Evolutionary conservation across 148 eudicot genomes (phyloP), one percentile per base, ranked within the genome.

Genomic region (Pharnaceum exiguum): DNA sequence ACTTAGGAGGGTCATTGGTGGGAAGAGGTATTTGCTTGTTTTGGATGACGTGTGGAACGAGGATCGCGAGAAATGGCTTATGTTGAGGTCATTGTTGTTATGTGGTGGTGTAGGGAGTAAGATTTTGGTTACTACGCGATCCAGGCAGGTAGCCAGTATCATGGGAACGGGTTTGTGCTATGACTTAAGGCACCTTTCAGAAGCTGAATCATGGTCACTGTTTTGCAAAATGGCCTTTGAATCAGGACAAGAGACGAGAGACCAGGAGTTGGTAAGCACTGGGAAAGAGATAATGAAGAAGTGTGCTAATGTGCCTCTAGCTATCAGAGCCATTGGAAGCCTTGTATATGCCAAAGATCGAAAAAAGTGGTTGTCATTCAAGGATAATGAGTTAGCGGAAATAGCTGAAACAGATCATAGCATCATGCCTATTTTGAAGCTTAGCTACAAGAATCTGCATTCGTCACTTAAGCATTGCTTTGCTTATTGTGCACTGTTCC

Each of bases 401-500:
- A 31, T 60, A 43, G 0, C 11, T 40, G 62, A 43, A 27, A 13
- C 17, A 23, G 54, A 24, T 31, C 31, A 32, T n/a, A 22, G 4
- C 36, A 26, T 46, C 37, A 45, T 46, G 45, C 29, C 42, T n/a
- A 49, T 64, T 17, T 33, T 77, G 15, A 69, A 57, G 42, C 48
- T 69, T 10, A 68, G 82, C 32, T 81, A 74, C 25, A 37, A 71
- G 31, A 57, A 69, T 11, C 63, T 81, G 18, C 51, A 51, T 3
- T 10, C 62, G 1, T 15, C 57, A 1, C 46, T 81, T 27, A 77
- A 77, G 54, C 68, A 62, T 4, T 80, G 85, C 28, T 74, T 77
- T 69, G 71, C 75, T 9, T 74, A 71, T 32, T 77, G 86, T 33
- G 68, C 79, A 10, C 31, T 81, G 24, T 81, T 68, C 33, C 75